Base-by-base conservation (phyloP, 2,329 filamentous ascomycete species). In the Exserohilum rostratum region DNA sequence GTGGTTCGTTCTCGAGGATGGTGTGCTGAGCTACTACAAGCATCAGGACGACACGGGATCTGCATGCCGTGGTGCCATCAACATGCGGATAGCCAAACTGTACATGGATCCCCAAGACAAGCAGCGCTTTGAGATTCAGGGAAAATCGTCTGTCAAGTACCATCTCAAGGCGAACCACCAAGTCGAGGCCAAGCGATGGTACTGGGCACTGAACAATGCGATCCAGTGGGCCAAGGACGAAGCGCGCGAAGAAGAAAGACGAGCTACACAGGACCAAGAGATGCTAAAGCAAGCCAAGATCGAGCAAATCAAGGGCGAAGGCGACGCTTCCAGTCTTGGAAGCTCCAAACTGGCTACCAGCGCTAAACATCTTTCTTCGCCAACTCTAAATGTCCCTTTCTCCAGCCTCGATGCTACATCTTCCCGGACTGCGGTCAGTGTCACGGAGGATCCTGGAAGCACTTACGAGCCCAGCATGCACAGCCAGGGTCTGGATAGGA, bases 151-250 rank as follows among this genome's bases (percentile, higher is more conserved):
- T 0, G 95, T 99, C 73, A 99, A 97, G 77, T 99, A 99, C 74
- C 93, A 96, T 44, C 83, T 99, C 48, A 98, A 96, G 76, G 95
- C 95, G 0, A 99, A 99, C 69, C 95, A 99, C 76, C 90, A 97
- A 71, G 93, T 98, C 25, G 95, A 99, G 76, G 93, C 95, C 5
- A 99, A 99, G 77, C 86, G 95, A 50, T 99, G 95, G 95, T 99
- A 96, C 76, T 99, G 95, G 95, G 91, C 95, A 0, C 81, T 99
- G 60, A 99, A 99, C 78, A 99, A 99, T 73, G 93, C 95, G 5
- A 99, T 99, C 45, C 95, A 98, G 73, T 98, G 91, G 90, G 89
- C 91, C 60, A 99, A 99, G 76, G 95, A 99, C 69, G 95, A 98
- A 77, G 93, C 91, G 6, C 93, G 90, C 65, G 91, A 96, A 73